These are phyloP conservation scores for Pleurotus cornucopiae DNA, from an alignment of 768 basidiomycete genomes.

Conservation along the genomic window DNA sequence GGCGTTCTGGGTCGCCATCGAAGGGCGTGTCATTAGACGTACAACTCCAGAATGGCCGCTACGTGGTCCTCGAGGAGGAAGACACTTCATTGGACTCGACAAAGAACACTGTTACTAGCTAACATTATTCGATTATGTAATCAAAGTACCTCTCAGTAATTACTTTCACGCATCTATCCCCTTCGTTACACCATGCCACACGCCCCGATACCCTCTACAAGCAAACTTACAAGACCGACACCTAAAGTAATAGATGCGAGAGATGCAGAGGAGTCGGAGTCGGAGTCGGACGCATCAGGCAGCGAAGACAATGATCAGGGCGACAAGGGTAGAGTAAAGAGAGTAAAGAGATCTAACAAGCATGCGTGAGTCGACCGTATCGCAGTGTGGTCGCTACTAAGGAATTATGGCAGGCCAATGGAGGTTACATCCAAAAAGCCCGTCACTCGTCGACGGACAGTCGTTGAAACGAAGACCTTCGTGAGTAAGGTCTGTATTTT, in stretches of 20 bases:
- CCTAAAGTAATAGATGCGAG: too few relatives aligned
- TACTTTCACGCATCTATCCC: background rate
- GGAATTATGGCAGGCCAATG: conserved; percentile 49
- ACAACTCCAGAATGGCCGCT: conserved; percentile 49
- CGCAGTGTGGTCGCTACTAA: background rate
- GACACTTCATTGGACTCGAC: background rate
- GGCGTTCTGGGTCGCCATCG: conserved; percentile 48
- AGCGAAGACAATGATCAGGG: conserved; percentile 13
- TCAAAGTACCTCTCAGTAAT: too few relatives aligned
- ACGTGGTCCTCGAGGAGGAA: conserved; percentile 37
- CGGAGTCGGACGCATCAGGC: conserved; percentile 18
- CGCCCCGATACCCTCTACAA: conserved; percentile 18
- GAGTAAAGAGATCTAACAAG: conserved; percentile 66
- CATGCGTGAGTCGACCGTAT: conserved; percentile 66
- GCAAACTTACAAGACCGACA: conserved; percentile 15
- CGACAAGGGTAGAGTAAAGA: conserved; percentile 24
- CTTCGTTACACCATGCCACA: conserved; percentile 12
- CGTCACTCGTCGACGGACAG: conserved; percentile 65
- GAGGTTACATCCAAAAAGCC: conserved; percentile 85
- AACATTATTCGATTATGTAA: background rate
- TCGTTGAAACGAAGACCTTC: conserved; percentile 61
- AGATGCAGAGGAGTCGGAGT: conserved; percentile 27
- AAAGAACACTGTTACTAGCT: background rate
- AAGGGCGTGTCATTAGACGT: conserved; percentile 61
- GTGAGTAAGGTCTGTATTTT: conserved; percentile 35